Percentiles rank a stretch among this genome's conserved stretches.
Evolutionary conservation across 129 eudicot genomes (phyloP).

Genomic region (Deinandra increscens): DNA sequence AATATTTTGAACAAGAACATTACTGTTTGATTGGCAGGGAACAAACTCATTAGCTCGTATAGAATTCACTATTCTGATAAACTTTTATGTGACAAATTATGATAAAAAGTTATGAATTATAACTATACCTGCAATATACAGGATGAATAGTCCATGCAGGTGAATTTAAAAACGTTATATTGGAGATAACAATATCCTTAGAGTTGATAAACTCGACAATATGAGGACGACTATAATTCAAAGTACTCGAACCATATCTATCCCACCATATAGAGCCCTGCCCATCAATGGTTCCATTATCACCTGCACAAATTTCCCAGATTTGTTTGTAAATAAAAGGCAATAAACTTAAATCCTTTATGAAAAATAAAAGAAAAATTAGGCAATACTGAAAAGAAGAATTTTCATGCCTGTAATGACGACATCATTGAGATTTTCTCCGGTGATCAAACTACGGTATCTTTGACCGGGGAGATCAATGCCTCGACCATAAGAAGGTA

Average conservation of each 20-base stretch:
- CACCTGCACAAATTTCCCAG: conserved; percentile 40
- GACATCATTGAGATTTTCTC: conserved; percentile 66
- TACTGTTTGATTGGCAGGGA: conserved; percentile 46
- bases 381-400: background rate
- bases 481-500: conserved; percentile 83
- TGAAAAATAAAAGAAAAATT: background rate
- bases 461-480: conserved; percentile 62
- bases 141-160: conserved; percentile 80
- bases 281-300: conserved; percentile 88
- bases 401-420: conserved; percentile 61
- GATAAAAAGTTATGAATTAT: background rate
- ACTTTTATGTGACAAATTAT: background rate
- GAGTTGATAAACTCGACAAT: conserved; percentile 73
- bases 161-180: conserved; percentile 77
- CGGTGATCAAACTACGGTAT: conserved; percentile 77
- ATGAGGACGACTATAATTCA: conserved; percentile 80
- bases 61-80: background rate
- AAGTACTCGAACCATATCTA: conserved; percentile 44
- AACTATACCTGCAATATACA: conserved; percentile 72
- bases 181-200: conserved; percentile 62
- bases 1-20: conserved; percentile 76
- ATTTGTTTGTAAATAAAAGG: background rate
- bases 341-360: background rate
- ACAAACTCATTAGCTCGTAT: conserved; percentile 8
- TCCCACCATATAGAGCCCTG: conserved; percentile 97